phyloP scores from a whole-genome alignment of 257 asterid genomes.

The Lithospermum erythrorhizon region DNA sequence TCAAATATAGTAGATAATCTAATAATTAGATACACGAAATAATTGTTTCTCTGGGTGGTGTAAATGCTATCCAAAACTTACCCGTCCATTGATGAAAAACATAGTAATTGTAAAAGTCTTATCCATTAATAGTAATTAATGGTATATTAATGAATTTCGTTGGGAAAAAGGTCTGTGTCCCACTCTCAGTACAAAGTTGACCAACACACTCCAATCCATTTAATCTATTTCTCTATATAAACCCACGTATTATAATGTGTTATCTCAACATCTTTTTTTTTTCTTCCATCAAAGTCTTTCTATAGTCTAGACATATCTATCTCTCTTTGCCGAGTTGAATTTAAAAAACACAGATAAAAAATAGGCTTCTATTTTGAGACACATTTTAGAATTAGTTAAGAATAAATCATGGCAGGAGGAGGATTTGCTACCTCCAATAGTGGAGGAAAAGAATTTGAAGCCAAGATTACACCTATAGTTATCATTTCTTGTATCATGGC shows the following conservation, averaged over 20 bases:
- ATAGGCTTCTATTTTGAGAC: background rate
- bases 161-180: background rate
- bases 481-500: slow-evolving; percentile 75
- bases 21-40: no score
- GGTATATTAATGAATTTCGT: no score
- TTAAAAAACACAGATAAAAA: background rate
- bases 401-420: slow-evolving; percentile 55
- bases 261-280: background rate
- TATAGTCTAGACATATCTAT: background rate
- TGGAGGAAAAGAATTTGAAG: slow-evolving; percentile 59
- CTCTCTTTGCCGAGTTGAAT: background rate
- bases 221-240: no score
- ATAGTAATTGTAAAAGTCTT: no score
- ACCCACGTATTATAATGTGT: no score
- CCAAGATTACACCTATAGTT: slow-evolving; percentile 72
- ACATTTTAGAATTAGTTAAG: background rate
- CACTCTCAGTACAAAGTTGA: background rate
- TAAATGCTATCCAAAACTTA: no score
- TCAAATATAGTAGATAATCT: no score
- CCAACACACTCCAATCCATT: background rate
- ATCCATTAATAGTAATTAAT: background rate
- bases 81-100: no score
- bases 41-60: no score
- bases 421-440: slow-evolving; percentile 39
- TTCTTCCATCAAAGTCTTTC: background rate